phyloP scores from a whole-genome alignment of 345 rosid genomes.

The Arabidopsis arenosa region DNA sequence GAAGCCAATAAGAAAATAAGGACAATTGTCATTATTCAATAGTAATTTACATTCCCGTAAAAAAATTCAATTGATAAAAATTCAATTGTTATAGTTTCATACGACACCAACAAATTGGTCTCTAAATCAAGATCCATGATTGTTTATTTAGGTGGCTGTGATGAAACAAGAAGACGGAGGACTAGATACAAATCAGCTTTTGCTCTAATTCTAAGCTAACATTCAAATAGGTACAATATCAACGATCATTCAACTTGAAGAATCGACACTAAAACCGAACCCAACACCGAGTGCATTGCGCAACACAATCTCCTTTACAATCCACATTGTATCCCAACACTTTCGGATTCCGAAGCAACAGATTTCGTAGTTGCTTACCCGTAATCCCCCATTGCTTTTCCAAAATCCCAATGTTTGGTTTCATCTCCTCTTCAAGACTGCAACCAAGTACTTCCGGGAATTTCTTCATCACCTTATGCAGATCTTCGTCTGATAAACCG shows the following conservation, averaged over 20 bases:
- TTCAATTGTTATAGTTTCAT: too few species aligned
- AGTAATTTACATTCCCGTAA: too few species aligned
- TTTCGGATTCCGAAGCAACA: conserved; percentile 85
- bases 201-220: conserved; percentile 3
- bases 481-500: conserved; percentile 67
- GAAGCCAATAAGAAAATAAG: too few species aligned
- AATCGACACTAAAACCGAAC: conserved; percentile 64
- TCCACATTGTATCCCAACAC: conserved; percentile 90
- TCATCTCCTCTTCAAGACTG: conserved; percentile 70
- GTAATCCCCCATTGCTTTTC: conserved; percentile 81
- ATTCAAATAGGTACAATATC: not conserved
- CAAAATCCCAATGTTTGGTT: conserved; percentile 67
- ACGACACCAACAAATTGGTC: not conserved
- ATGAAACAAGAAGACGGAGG: not conserved
- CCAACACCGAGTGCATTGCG: conserved; percentile 93
- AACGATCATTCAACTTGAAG: conserved; percentile 21
- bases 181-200: conserved; percentile 5
- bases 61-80: too few species aligned
- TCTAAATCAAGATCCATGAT: not conserved
- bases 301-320: conserved; percentile 93
- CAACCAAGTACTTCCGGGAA: conserved; percentile 95
- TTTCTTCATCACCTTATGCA: conserved; percentile 75
- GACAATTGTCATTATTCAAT: too few species aligned
- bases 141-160: not conserved
- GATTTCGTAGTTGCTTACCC: conserved; percentile 69